Base-by-base conservation (phyloP, 257 asterid species). In the Cruciata laevipes region DNA sequence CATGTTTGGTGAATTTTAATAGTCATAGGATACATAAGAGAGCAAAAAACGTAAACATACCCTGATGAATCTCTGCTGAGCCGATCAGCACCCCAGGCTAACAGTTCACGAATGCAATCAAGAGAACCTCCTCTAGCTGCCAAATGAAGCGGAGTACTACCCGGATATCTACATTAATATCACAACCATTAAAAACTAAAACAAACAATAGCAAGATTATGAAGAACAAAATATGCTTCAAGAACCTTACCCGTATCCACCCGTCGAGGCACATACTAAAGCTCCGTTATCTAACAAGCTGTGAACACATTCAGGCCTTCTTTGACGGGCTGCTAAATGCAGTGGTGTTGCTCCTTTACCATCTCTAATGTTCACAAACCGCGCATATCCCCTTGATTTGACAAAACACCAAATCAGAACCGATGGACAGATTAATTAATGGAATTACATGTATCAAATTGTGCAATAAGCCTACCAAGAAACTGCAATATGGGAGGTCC, bases 51-150 rank as follows among this genome's bases (percentile, higher is more conserved):
- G 49, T 30, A 37, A 65, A 68, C n/a, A 49, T 90, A 90, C 97
- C 97, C 95, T 2, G 94, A 86, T 57, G 90, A 74, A 69, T 93
- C 98, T 85, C 96, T 81, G 40, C 84, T 90, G 67, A 82, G 81
- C 17, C 97, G 87, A 76, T 93, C 96, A 3, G 95, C 96, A 11
- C 98, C 97, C 97, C 97, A 85, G 59, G 98, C 97, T 25, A 93
- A 82, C 79, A 93, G 74, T 53, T 93, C 91, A n/a, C 95, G 83
- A 63, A 93, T 73, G 74, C 97, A 93, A 76, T 93, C 99, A 65
- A 93, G 85, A 64, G 97, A 93, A 37, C 99, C 99, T 21, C 91
- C 87, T 80, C 99, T 84, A 47, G 99, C 99, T 77, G 99, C 99
- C 82, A 93, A 84, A 82, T 93, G 99, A 69, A 93, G 97, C n/a